Base-by-base conservation (phyloP, 78 protist genomes). In the Cavenderia fasciculata region DNA sequence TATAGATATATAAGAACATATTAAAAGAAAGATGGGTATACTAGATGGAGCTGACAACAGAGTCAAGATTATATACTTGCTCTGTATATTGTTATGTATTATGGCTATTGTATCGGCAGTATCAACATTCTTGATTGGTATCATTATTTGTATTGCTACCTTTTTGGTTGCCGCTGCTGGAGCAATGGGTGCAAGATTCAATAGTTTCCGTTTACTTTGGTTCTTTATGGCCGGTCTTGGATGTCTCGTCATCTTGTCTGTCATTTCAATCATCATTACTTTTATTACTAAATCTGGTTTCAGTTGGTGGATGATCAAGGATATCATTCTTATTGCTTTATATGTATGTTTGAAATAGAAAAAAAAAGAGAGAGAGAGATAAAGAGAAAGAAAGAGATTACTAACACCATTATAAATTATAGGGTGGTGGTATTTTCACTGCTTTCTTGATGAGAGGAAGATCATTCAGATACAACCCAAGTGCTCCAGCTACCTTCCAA, bases 101-200 rank as follows among this genome's bases (percentile, higher is more conserved):
- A 27, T 65, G 36, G 87, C 63, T 19, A 31, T 79, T n/a, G n/a
- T 79, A 14, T 66, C 74, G 12, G 68, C 68, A 23, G 33, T 79
- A 27, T 52, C 76, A 23, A 52, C 56, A 34, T 27, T 52, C 16
- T 19, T 79, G 6, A 79, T 79, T 18, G 88, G 88, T 49, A 63
- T 79, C 40, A 40, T 79, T 52, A 23, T 79, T 23, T 79, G 75
- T 51, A 18, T 65, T 52, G 76, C 41, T 38, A 52, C 65, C 18
- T 1, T 63, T 23, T 31, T 47, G 4, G 49, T 79, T 14, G 88
- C 88, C 34, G 57, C 10, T 2, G 44, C 70, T 54, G 88, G 88
- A 36, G 62, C 65, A 12, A 65, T 59, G 6, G 88, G 88, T 79
- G 88, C 88, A 7, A 62, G 54, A 66, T 79, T 79, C 41, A 79